phyloP scores from a whole-genome alignment of 176 grass and related monocot species.

The Alloteropsis semialata region DNA sequence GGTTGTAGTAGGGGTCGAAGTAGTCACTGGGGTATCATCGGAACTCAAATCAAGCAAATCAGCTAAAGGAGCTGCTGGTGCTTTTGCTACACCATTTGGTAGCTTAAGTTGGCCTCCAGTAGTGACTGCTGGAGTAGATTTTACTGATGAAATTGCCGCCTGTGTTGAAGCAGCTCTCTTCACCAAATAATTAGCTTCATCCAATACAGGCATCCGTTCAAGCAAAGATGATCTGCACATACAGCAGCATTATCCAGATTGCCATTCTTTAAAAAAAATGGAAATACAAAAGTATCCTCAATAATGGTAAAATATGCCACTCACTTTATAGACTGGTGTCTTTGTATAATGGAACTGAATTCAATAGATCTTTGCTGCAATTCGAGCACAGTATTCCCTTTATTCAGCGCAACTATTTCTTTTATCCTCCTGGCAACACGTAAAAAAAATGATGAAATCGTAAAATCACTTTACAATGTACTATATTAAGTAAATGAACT shows the following conservation, averaged over 20 bases:
- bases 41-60: slow-evolving; percentile 92
- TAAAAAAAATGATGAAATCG: background rate
- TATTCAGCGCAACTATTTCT: slow-evolving; percentile 76
- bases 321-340: slow-evolving; percentile 86
- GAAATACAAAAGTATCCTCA: slow-evolving; percentile 3
- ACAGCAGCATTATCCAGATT: slow-evolving; percentile 28
- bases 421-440: slow-evolving; percentile 79
- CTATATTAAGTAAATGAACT: background rate
- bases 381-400: slow-evolving; percentile 85
- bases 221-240: slow-evolving; percentile 85
- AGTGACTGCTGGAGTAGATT: slow-evolving; percentile 39
- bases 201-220: slow-evolving; percentile 96
- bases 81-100: slow-evolving; percentile 89
- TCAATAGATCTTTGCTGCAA: slow-evolving; percentile 98
- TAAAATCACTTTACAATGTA: background rate
- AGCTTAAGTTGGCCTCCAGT: slow-evolving; percentile 62
- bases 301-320: slow-evolving; percentile 19
- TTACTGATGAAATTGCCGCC: slow-evolving; percentile 50
- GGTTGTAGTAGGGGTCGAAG: slow-evolving; percentile 43
- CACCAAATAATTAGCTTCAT: slow-evolving; percentile 70
- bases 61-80: slow-evolving; percentile 57
- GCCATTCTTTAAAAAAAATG: slow-evolving; percentile 8
- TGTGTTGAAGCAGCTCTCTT: slow-evolving; percentile 70
- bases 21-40: slow-evolving; percentile 58
- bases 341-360: slow-evolving; percentile 97